These are phyloP conservation scores for Drosera capensis DNA, from an alignment of 148 eudicot species.

Conservation along the genomic window DNA sequence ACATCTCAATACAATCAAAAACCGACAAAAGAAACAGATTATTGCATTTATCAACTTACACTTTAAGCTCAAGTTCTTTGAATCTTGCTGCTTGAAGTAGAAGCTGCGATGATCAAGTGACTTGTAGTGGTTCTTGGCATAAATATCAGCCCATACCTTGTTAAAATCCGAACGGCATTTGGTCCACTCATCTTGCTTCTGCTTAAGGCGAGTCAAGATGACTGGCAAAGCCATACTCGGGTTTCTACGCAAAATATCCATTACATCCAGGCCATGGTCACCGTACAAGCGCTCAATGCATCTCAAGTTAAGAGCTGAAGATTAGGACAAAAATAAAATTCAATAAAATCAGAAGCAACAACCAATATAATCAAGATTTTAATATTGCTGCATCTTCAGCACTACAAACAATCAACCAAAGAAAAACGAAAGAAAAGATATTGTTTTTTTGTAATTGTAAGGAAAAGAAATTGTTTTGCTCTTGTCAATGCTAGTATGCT, in stretches of 20 bases:
- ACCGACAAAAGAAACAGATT: too few species aligned
- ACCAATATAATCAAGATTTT: not conserved
- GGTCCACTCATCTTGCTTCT: constrained; percentile 95
- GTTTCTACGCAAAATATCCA: constrained; percentile 73
- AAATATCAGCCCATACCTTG: constrained; percentile 92
- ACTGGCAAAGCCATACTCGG: constrained; percentile 63
- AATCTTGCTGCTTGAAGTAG: constrained; percentile 98
- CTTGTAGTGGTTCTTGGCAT: constrained; percentile 87
- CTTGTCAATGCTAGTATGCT: too few species aligned
- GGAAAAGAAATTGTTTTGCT: too few species aligned
- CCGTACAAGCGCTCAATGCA: constrained; percentile 93
- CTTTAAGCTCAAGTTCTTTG: constrained; percentile 80
- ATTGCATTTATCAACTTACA: too few species aligned
- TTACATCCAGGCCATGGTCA: constrained; percentile 89
- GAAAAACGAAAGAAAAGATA: constrained; percentile 2
- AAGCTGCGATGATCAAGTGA: constrained; percentile 98
- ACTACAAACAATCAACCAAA: not conserved
- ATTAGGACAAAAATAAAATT: constrained; percentile 4
- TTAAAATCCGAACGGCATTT: constrained; percentile 77
- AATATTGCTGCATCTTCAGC: not conserved
- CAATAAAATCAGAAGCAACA: not conserved
- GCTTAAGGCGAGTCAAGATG: constrained; percentile 74
- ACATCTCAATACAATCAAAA: constrained; percentile 6
- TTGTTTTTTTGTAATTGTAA: too few species aligned
- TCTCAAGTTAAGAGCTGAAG: constrained; percentile 68